These are phyloP conservation scores for Avena sativa DNA, from an alignment of 176 grass and related monocot species.

Conservation along the genomic window DNA sequence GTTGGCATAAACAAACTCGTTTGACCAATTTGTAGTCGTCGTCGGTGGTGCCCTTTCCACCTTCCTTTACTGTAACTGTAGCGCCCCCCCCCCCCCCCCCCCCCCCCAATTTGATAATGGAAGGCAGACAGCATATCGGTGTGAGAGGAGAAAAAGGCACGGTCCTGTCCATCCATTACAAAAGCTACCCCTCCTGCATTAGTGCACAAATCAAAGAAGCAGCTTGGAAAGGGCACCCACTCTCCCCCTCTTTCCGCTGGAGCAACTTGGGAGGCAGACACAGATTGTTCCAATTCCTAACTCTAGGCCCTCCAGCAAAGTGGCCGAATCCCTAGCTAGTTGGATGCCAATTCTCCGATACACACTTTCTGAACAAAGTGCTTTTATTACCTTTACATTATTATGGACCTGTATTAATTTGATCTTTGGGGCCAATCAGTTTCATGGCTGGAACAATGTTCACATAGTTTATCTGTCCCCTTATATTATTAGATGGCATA, in stretches of 20 bases:
- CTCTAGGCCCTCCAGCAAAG: not conserved
- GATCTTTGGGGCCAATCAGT: not conserved
- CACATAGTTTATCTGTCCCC: not conserved
- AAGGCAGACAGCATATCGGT: not conserved
- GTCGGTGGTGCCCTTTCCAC: not conserved
- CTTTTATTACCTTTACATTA: not conserved
- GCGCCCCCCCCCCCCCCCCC: not conserved
- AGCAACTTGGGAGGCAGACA: constrained; percentile 32
- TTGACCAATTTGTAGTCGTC: constrained; percentile 16
- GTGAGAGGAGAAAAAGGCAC: not conserved
- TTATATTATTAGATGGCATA: not conserved
- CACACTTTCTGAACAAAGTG: not conserved
- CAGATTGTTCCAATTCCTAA: constrained; percentile 10
- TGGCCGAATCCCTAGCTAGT: not conserved
- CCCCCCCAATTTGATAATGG: constrained; percentile 4
- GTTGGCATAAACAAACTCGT: not conserved
- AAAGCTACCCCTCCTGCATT: not conserved
- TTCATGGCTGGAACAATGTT: not conserved
- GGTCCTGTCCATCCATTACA: not conserved
- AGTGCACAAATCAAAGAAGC: not conserved
- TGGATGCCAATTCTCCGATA: not conserved
- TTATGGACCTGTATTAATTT: not conserved
- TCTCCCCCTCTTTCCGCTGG: not conserved
- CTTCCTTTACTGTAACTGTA: not conserved
- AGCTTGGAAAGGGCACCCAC: not conserved